Base-by-base conservation (phyloP, 108 stramenopile genomes). In the Pseudonitzschia delicatissima region DNA sequence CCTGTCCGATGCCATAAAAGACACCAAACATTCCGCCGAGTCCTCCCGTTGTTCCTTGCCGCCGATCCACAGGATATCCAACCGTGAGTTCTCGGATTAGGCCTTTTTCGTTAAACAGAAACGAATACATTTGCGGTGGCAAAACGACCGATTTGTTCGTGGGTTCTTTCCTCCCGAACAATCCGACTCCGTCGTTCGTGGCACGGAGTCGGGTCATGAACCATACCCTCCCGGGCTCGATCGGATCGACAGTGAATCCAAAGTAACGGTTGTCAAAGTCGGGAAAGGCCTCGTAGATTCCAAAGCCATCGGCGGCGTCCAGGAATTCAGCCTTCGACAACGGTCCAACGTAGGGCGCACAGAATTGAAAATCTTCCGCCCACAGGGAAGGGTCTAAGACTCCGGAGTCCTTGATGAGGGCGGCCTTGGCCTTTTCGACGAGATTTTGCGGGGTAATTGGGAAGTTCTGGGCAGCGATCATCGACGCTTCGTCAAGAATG, bases 21-120 rank as follows among this genome's bases (percentile, higher is more conserved):
- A 76, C 85, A n/a, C 82, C 91, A 73, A 87, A 92, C 12, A 82
- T 87, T 36, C 90, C 90, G 23, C 91, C 91, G 26, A 92, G 63
- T 25, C 91, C 91, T 32, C 91, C 91, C 26, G 91, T 92, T 72
- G 88, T 92, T 9, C 91, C 91, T 44, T 85, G 74, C 28, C 82
- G 68, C 36, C 86, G 77, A 79, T 88, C 91, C 18, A 82, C 78
- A 8, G 86, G 83, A 62, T 92, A 88, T 50, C 53, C 53, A 2
- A 88, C 83, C n/a, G 85, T 86, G 51, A 85, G 78, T 69, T 92
- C 85, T 53, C 68, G 83, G 13, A 92, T 77, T 51, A 77, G 45
- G 21, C 83, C 85, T 13, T 85, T 69, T 27, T 77, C 81, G 55
- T 77, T 67, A 59, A 79, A 79, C 53, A 74, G 68, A 5, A 79